A percentile compares a stretch with the other conserved stretches of the same genome.
Conservation (phyloP, 2,329 filamentous ascomycete species). For the Penicillium verrucosum region DNA sequence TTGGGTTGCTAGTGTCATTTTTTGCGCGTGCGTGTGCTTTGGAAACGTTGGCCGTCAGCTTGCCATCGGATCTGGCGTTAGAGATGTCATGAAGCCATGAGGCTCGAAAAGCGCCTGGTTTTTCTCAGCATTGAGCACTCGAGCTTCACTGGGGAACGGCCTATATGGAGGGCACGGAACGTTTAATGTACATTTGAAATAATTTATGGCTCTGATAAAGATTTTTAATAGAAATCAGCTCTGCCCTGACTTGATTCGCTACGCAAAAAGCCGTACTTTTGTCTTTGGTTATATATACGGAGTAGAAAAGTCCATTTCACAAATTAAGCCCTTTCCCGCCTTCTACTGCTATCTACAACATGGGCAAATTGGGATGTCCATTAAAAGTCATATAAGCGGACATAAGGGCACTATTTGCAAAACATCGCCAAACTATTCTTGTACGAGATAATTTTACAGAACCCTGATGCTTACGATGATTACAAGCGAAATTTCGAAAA, state of each 20-base stretch:
- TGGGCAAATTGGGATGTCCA: too few species aligned
- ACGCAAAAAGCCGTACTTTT: not conserved
- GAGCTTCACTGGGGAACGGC: not conserved
- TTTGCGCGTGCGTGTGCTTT: constrained; percentile 93
- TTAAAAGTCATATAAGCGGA: too few species aligned
- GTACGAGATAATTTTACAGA: not conserved
- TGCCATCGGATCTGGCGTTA: constrained; percentile 48
- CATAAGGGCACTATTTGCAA: too few species aligned
- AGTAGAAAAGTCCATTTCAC: too few species aligned
- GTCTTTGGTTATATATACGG: too few species aligned
- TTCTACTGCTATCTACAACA: too few species aligned
- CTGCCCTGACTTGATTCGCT: not conserved
- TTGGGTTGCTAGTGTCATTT: constrained; percentile 91
- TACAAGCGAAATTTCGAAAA: not conserved
- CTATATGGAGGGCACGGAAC: not conserved
- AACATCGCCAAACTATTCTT: too few species aligned
- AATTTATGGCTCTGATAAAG: constrained; percentile 6
- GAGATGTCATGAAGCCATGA: constrained; percentile 23
- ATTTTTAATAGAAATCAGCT: constrained; percentile 3
- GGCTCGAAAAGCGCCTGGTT: not conserved
- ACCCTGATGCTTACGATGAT: not conserved
- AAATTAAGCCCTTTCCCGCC: too few species aligned
- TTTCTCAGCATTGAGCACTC: not conserved
- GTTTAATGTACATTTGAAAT: constrained; percentile 6
- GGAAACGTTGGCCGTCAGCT: constrained; percentile 87